Conservation (phyloP, 441 rosid genomes). For the Syzygium syzygioides region DNA sequence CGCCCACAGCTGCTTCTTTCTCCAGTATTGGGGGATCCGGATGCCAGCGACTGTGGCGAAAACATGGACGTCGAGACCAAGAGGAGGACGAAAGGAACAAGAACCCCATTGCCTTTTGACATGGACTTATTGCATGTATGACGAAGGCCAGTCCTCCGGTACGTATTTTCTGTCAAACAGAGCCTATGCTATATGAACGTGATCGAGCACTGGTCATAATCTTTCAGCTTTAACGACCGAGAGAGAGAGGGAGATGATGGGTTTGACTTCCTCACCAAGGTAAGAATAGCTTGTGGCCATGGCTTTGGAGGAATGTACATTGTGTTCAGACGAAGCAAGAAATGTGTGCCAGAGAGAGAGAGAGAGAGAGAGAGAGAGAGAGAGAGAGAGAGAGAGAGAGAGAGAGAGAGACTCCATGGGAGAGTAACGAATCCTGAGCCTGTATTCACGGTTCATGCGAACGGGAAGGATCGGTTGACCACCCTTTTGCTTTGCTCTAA, state of each 20-base stretch:
- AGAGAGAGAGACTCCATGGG: neutral
- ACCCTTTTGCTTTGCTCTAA: neutral
- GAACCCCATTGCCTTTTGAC: slow-evolving; percentile 20
- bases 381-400: neutral
- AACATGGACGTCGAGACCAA: slow-evolving; percentile 26
- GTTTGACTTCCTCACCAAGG: slow-evolving; percentile 43
- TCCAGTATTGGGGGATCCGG: slow-evolving; percentile 8
- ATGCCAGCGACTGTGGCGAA: slow-evolving; percentile 4
- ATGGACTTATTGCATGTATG: slow-evolving; percentile 1
- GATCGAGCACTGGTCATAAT: neutral
- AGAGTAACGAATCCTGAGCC: neutral
- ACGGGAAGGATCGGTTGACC: neutral
- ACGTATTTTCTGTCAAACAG: neutral
- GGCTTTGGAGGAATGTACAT: slow-evolving; percentile 11
- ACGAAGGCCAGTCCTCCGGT: neutral
- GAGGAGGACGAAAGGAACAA: slow-evolving; percentile 19
- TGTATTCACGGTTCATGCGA: neutral
- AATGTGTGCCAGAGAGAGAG: neutral
- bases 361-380: neutral
- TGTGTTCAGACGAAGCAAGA: neutral
- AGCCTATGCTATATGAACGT: slow-evolving; percentile 4
- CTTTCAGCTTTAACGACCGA: neutral
- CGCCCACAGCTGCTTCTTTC: slow-evolving; percentile 24
- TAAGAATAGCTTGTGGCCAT: slow-evolving; percentile 57
- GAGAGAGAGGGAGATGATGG: neutral